These are phyloP conservation scores for Rutstroemia sp. DNA, from an alignment of 2,329 filamentous ascomycete genomes.

Conservation along the genomic window DNA sequence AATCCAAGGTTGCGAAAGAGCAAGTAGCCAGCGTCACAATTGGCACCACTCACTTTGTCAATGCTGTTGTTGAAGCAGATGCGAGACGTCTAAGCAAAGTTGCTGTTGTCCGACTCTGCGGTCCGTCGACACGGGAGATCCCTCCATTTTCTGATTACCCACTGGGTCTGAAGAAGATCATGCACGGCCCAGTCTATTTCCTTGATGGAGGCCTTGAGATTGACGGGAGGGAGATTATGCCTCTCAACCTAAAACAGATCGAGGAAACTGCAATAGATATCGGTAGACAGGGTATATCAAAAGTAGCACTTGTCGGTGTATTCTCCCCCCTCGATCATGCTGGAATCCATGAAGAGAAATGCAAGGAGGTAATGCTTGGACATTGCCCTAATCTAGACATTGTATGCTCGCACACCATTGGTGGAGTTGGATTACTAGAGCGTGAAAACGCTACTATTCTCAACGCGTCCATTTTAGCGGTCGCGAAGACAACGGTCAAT, in stretches of 20 bases:
- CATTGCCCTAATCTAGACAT: slow-evolving; percentile 25
- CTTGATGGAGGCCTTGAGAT: slow-evolving; percentile 43
- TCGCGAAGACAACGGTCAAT: slow-evolving; percentile 46
- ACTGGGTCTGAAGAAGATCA: slow-evolving; percentile 38
- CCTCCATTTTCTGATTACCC: slow-evolving; percentile 43
- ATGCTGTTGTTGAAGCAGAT: slow-evolving; percentile 49
- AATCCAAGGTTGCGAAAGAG: slow-evolving; percentile 27
- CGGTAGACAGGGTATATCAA: slow-evolving; percentile 33
- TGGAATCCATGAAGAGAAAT: slow-evolving; percentile 39
- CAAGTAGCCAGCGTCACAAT: slow-evolving; percentile 17
- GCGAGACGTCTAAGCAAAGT: slow-evolving; percentile 40
- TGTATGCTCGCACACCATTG: slow-evolving; percentile 44
- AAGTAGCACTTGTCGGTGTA: slow-evolving; percentile 41
- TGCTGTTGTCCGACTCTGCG: slow-evolving; percentile 47
- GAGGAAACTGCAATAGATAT: slow-evolving; percentile 10
- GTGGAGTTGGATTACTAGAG: slow-evolving; percentile 42
- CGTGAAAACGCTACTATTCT: slow-evolving; percentile 56
- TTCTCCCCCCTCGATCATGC: slow-evolving; percentile 46
- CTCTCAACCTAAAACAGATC: slow-evolving; percentile 13
- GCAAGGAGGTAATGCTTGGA: slow-evolving; percentile 11
- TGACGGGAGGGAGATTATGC: slow-evolving; percentile 13
- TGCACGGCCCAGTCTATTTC: slow-evolving; percentile 39
- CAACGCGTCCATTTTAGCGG: slow-evolving; percentile 51
- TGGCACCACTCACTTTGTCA: slow-evolving; percentile 46
- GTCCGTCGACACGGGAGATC: slow-evolving; percentile 40